Evolutionary conservation across 495 filamentous ascomycete genomes (phyloP).

Genomic region (Gamarada debralockiae): DNA sequence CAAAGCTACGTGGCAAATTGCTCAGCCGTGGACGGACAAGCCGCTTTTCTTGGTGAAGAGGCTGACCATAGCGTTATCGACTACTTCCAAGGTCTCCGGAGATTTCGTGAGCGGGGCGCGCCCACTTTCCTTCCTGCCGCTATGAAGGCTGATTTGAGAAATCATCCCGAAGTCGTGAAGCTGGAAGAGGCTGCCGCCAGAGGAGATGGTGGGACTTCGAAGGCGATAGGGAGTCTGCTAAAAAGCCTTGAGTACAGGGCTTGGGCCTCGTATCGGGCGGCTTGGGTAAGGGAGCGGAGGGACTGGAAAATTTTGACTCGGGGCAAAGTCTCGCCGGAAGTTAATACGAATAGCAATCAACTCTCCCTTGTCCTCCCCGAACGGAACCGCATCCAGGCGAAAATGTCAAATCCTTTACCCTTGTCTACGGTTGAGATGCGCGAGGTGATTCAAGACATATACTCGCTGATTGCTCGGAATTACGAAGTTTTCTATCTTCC

Average conservation of each 20-base stretch:
- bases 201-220: background rate
- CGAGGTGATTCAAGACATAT: background rate
- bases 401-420: background rate
- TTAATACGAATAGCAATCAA: background rate
- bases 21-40: background rate
- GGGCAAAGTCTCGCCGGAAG: background rate
- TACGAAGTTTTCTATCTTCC: background rate
- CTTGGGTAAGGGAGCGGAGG: background rate
- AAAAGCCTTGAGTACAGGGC: background rate
- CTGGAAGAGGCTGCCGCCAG: background rate
- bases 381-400: background rate
- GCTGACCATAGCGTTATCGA: background rate
- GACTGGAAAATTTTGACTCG: background rate
- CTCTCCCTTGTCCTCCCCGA: background rate
- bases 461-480: background rate
- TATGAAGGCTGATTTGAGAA: background rate
- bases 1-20: background rate
- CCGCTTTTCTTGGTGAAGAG: background rate
- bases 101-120: background rate
- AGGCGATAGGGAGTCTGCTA: background rate
- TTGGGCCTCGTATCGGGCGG: background rate
- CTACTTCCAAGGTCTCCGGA: background rate
- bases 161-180: background rate
- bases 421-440: background rate
- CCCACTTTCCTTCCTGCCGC: background rate